Evolutionary conservation across 176 grass and related monocot genomes (phyloP).

Genomic region (Chrysopogon serrulatus): DNA sequence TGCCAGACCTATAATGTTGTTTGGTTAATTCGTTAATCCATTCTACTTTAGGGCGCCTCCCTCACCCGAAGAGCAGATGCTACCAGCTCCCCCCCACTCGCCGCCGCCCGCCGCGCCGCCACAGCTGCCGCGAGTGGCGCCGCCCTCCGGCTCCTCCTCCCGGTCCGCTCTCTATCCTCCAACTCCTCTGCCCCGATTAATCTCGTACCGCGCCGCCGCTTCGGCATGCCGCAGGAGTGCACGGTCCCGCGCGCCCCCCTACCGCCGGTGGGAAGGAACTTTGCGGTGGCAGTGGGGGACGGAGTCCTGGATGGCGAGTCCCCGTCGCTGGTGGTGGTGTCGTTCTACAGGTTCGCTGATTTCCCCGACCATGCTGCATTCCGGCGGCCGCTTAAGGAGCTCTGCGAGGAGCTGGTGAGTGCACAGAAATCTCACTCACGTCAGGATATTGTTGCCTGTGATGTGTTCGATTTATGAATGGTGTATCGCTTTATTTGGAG

Average conservation of each 20-base stretch:
- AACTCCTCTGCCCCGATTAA: not conserved
- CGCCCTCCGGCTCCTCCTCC: slow-evolving; percentile 19
- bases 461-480: not conserved
- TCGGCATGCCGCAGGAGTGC: slow-evolving; percentile 23
- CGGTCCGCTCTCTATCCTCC: not conserved
- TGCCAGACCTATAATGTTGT: too few species aligned
- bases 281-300: not conserved
- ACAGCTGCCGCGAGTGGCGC: slow-evolving; percentile 29
- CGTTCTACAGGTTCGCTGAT: slow-evolving; percentile 84
- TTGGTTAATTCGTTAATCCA: too few species aligned
- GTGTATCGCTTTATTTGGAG: not conserved
- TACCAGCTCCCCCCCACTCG: slow-evolving; percentile 40
- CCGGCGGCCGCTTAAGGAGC: slow-evolving; percentile 63
- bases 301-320: not conserved
- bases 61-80: slow-evolving; percentile 14
- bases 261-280: slow-evolving; percentile 27
- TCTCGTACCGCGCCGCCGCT: not conserved
- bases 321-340: slow-evolving; percentile 59
- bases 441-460: not conserved
- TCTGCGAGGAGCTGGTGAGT: slow-evolving; percentile 85
- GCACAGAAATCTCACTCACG: not conserved
- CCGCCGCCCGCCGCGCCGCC: slow-evolving; percentile 33
- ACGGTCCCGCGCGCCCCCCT: not conserved
- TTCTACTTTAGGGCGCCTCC: not conserved
- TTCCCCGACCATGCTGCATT: slow-evolving; percentile 69